Evolutionary conservation across 2,329 filamentous ascomycete genomes (phyloP), one percentile per base, ranked within the genome.

Genomic region (Penicillium nordicum): DNA sequence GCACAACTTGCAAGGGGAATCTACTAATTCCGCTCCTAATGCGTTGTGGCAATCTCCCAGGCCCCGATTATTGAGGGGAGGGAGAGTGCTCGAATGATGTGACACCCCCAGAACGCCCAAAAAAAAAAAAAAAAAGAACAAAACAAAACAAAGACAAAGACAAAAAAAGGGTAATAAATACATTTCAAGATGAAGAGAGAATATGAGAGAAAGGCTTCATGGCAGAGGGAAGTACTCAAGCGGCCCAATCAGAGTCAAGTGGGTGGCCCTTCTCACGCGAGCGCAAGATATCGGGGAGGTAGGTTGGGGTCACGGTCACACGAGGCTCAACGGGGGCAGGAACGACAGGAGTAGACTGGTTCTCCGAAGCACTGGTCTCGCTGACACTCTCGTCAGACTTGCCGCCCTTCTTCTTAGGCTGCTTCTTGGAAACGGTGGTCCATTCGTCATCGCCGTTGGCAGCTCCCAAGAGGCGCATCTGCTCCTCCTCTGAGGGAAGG

Each of bases 371-470:
- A 60, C 76, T 78, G 50, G 70, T 68, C 58, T 81, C 80, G 48
- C 77, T 79, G 58, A 71, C 70, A 30, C 72, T 78, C 48, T 78
- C 76, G 21, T 75, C 74, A 36, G 67, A 63, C 57, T 73, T 76
- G 57, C 69, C 71, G 18, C 69, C 67, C 62, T 72, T 75, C 71
- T 79, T 80, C 69, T 80, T 82, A 69, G 79, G 79, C 70, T 82
- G 79, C 76, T 85, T 86, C 67, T 76, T 82, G 32, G 80, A 76
- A 25, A 87, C 84, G 10, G 83, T 83, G 61, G 80, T 85, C 85
- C 84, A 87, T 50, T 80, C 80, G 54, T 80, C 79, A 44, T 83
- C 80, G 41, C 75, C 73, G 30, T 74, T 71, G 52, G 73, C 64
- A 49, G 77, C 76, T 48, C 72, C 78, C 47, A 82, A 71, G 57